Evolutionary conservation across 2,329 filamentous ascomycete genomes (phyloP).

Genomic region (Fusarium globosum): DNA sequence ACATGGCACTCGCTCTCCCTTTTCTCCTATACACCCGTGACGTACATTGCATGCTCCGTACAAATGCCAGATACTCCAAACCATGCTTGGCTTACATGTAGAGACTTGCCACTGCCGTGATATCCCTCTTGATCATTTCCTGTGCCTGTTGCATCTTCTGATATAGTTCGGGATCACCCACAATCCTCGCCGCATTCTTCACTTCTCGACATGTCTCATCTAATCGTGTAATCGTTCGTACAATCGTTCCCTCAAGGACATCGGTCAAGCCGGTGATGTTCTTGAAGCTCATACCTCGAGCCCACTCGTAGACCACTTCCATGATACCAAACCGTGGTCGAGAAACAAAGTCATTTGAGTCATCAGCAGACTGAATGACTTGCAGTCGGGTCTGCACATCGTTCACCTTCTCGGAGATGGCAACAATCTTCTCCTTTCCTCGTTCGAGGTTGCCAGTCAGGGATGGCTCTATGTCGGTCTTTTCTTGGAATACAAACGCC

Average conservation of each 20-base stretch:
- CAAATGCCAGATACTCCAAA: constrained; percentile 3
- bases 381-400: constrained; percentile 89
- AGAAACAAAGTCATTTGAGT: constrained; percentile 91
- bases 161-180: constrained; percentile 92
- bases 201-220: constrained; percentile 98
- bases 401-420: constrained; percentile 93
- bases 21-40: neutral
- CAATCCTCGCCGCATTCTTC: constrained; percentile 94
- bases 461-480: constrained; percentile 83
- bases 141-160: constrained; percentile 97
- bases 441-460: constrained; percentile 84
- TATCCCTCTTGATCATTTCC: constrained; percentile 97
- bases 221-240: constrained; percentile 89
- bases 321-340: constrained; percentile 91
- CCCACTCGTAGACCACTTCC: constrained; percentile 99
- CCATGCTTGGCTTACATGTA: constrained; percentile 75
- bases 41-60: neutral
- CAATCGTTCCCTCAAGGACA: constrained; percentile 96
- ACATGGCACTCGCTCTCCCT: neutral
- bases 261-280: constrained; percentile 96
- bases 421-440: constrained; percentile 86
- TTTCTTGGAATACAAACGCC: constrained; percentile 97
- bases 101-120: constrained; percentile 87
- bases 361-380: constrained; percentile 89
- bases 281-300: constrained; percentile 96